Base-by-base conservation (phyloP, 2,329 filamentous ascomycete genomes). In the Diaporthe batatas region DNA sequence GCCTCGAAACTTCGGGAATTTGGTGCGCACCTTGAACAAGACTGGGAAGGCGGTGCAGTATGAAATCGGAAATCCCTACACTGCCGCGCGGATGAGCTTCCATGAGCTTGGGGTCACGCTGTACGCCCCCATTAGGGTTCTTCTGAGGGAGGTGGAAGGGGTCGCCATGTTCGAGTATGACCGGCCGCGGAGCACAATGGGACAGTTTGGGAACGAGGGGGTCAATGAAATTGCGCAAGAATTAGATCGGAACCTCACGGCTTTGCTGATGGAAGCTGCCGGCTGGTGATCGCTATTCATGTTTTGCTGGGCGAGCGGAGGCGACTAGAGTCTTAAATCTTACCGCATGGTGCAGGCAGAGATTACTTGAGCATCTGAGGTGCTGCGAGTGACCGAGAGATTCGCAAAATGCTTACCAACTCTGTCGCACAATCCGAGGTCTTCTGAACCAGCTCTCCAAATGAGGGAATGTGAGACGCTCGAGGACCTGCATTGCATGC, bases 161-260 rank as follows among this genome's bases (percentile, higher is more conserved):
- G 16, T 44, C 8, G 36, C 39, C 25, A n/a, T 62, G 23, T 62
- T 62, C 18, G 58, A 62, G 18, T 62, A 62, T 8, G 58, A 62
- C 5, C 42, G 39, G 23, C 58, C 58, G 23, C 42, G 39, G 5
- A 47, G 58, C 36, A 65, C 42, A 21, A 0, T 65, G 12, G 42
- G 44, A 6, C 59, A 65, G 7, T 65, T 65, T 36, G 44, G 59
- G 2, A 65, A 51, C 2, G 29, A 65, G 16, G 18, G 5, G 7
- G 59, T 65, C 18, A 14, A 65, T 29, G 12, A 51, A 11, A 65
- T 65, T 6, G 59, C 59, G 44, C 42, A 10, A 29, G 59, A 49
- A 2, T 65, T 65, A 29, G 59, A 65, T 44, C 42, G 29, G 1
- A 65, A 51, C 10, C 25, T 65, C 0, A 65, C 42, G 21, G 59